phyloP scores from a whole-genome alignment of 2,329 filamentous ascomycete genomes.

The Ceratocystis diversiconidia region DNA sequence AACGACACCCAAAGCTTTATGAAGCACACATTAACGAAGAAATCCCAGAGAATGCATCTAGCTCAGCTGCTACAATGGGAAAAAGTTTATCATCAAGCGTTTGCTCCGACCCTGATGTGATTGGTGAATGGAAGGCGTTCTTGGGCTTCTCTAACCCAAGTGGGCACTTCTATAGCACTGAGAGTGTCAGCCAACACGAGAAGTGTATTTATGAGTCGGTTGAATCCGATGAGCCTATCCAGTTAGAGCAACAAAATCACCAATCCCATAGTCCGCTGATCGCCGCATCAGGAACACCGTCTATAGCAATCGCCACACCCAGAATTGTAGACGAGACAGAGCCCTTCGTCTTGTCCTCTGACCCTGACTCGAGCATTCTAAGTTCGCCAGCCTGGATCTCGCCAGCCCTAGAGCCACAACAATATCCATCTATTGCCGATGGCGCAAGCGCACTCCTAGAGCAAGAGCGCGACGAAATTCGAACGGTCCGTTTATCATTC shows the following conservation, averaged over 20 bases:
- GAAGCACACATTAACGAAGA: background rate
- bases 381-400: background rate
- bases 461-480: background rate
- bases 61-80: constrained; percentile 1
- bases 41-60: background rate
- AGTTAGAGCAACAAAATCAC: background rate
- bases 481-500: background rate
- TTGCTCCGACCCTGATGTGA: constrained; percentile 5
- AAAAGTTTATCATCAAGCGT: constrained; percentile 6
- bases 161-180: background rate
- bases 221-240: background rate
- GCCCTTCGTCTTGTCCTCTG: constrained; percentile 1
- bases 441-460: background rate
- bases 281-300: background rate
- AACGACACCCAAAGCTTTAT: background rate
- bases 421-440: background rate
- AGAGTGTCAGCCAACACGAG: background rate
- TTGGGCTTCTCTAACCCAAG: constrained; percentile 8
- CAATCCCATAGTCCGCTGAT: background rate
- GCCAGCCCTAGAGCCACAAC: background rate
- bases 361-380: background rate
- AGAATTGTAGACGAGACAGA: background rate
- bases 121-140: constrained; percentile 11
- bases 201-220: background rate
- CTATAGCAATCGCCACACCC: background rate